Evolutionary conservation across 441 rosid genomes (phyloP), one percentile per base, ranked within the genome.

Genomic region (Biscutella laevigata): DNA sequence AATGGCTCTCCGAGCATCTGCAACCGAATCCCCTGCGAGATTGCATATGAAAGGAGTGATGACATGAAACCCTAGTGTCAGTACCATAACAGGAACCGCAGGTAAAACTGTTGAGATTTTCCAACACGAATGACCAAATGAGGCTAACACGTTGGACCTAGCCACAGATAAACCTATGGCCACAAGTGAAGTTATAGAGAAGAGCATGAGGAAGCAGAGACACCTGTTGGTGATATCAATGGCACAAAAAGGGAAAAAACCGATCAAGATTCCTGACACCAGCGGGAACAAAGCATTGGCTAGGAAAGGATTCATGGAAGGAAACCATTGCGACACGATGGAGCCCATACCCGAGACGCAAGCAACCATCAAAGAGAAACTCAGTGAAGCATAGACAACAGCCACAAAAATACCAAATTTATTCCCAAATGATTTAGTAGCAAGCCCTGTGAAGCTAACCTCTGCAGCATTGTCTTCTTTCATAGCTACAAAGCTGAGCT

Each of bases 291-390:
- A 40, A 59, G 82, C 73, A 73, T 77, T 72, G 51, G 88, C 87
- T 41, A 87, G 53, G 6, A 78, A 62, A 14, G 53, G 61, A 66
- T 79, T 76, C 86, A 84, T 70, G 68, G 56, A 30, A 7, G 96
- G 95, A 77, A 83, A 78, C 84, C 84, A 78, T 52, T 82, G 95
- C 44, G 74, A 80, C 5, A 86, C 66, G 39, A 90, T 67, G 20
- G 95, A 73, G 36, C 96, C 96, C 67, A 90, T 84, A 42, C 98
- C 96, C 0, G 95, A 84, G 68, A 87, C 84, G 50, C 98, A 87
- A 40, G 98, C 96, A 58, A 83, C 82, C 65, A 87, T 55, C 70
- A 90, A 61, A 46, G 98, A 66, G 67, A 84, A 84, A 67, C 92
- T 90, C 74, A 90, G 68, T 43, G 89, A 79, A 52, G 92, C 92